Conservation (phyloP, 306 rosid species). For the Carpinus fangiana region DNA sequence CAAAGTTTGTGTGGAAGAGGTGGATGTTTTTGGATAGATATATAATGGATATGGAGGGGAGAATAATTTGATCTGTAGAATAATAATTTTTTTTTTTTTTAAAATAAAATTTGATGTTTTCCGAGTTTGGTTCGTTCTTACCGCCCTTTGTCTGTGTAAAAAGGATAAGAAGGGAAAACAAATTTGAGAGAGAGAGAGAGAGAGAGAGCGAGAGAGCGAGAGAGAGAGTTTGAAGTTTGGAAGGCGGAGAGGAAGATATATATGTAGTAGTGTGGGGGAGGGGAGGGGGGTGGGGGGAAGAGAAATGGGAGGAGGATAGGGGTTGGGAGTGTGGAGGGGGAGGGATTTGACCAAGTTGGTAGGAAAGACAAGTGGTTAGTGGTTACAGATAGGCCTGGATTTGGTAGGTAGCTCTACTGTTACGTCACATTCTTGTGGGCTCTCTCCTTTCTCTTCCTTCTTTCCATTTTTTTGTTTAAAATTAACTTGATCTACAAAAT, state of each 20-base stretch:
- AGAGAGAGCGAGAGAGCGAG: background rate
- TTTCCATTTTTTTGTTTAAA: too few species aligned
- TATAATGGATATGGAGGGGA: too few species aligned
- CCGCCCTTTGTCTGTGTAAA: too few species aligned
- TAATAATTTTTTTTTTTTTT: too few species aligned
- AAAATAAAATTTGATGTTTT: too few species aligned
- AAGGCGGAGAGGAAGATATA: background rate
- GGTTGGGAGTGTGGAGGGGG: background rate
- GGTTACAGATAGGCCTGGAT: slow-evolving; percentile 41
- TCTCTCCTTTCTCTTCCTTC: background rate
- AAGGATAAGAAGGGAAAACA: slow-evolving; percentile 14
- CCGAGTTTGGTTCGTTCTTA: too few species aligned
- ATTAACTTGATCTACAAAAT: background rate
- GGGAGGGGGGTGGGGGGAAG: background rate
- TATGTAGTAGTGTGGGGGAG: too few species aligned
- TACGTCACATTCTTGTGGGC: slow-evolving; percentile 39
- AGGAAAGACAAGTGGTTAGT: slow-evolving; percentile 51
- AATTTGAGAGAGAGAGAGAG: background rate
- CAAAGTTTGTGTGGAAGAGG: too few species aligned
- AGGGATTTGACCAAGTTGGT: slow-evolving; percentile 53
- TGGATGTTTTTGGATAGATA: too few species aligned
- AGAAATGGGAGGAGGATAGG: background rate
- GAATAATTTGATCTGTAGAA: too few species aligned
- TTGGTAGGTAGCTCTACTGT: slow-evolving; percentile 50
- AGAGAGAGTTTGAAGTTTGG: background rate